phyloP scores from a whole-genome alignment of 169 alveolate species.

The Cyclospora cayetanensis region DNA sequence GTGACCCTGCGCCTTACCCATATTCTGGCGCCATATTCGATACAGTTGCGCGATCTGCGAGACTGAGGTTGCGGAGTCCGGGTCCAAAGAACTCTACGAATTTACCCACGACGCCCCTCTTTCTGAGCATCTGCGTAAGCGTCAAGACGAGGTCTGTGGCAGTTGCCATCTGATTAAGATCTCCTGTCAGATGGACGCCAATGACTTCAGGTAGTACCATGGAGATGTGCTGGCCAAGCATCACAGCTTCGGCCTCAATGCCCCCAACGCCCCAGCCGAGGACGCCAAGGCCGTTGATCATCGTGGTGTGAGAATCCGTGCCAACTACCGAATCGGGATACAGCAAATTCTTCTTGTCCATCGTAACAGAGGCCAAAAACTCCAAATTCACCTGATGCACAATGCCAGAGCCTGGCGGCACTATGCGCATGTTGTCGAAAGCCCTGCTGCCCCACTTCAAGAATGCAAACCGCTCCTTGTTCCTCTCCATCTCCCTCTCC shows the following conservation, averaged over 20 bases:
- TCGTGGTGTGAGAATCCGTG: constrained; percentile 98
- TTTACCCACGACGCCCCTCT: constrained; percentile 96
- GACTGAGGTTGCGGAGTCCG: constrained; percentile 87
- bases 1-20: constrained; percentile 83
- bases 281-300: constrained; percentile 98
- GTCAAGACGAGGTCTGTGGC: constrained; percentile 96
- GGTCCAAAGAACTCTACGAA: constrained; percentile 97
- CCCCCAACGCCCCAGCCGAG: constrained; percentile 99
- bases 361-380: constrained; percentile 88
- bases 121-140: constrained; percentile 87
- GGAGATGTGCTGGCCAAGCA: constrained; percentile 96
- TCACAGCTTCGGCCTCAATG: constrained; percentile 98
- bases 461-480: constrained; percentile 95
- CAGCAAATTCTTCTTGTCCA: constrained; percentile 80
- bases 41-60: constrained; percentile 96
- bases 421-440: constrained; percentile 93
- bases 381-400: constrained; percentile 95
- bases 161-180: constrained; percentile 86
- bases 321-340: constrained; percentile 94
- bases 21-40: constrained; percentile 98
- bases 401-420: constrained; percentile 98
- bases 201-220: constrained; percentile 97
- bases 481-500: constrained; percentile 91
- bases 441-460: constrained; percentile 98
- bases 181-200: constrained; percentile 95